Conservation (phyloP, 192 early-diverging fungal species). For the Borealophlyctis nickersoniae region DNA sequence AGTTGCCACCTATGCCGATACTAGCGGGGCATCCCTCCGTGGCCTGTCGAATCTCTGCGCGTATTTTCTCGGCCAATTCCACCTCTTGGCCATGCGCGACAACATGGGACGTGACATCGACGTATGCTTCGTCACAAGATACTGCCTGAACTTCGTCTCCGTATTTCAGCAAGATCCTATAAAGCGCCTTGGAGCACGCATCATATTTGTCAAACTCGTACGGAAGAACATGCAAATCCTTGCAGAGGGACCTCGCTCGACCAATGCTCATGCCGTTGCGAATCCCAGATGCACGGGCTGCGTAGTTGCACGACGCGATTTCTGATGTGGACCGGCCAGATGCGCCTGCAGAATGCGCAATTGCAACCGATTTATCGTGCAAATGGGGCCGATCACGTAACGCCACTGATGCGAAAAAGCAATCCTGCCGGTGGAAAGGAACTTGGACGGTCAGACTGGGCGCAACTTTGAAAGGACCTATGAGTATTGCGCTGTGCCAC, state of each 20-base stretch:
- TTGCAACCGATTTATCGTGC: conserved; percentile 62
- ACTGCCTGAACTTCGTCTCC: conserved; percentile 74
- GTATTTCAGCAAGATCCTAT: conserved; percentile 62
- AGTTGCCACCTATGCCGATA: conserved; percentile 73
- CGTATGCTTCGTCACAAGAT: conserved; percentile 80
- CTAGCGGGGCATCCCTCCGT: conserved; percentile 55
- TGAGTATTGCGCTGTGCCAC: too few relatives aligned
- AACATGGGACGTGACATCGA: conserved; percentile 62
- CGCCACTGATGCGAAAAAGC: conserved; percentile 87
- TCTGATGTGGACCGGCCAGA: conserved; percentile 37
- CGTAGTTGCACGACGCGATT: conserved; percentile 87
- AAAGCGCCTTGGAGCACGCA: conserved; percentile 56
- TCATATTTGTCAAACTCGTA: conserved; percentile 77
- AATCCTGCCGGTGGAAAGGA: too few relatives aligned
- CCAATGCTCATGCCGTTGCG: conserved; percentile 76
- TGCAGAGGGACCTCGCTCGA: conserved; percentile 66
- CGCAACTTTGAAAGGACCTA: too few relatives aligned
- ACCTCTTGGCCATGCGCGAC: conserved; percentile 14
- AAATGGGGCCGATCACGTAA: conserved; percentile 66
- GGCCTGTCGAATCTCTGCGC: conserved; percentile 24
- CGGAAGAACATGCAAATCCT: conserved; percentile 35
- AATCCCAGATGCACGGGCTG: conserved; percentile 71
- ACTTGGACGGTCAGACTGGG: too few relatives aligned
- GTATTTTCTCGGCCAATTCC: conserved; percentile 28
- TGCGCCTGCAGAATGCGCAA: conserved; percentile 55